These are phyloP conservation scores for Lomentospora prolificans DNA, from an alignment of 2,329 filamentous ascomycete genomes.

Conservation along the genomic window DNA sequence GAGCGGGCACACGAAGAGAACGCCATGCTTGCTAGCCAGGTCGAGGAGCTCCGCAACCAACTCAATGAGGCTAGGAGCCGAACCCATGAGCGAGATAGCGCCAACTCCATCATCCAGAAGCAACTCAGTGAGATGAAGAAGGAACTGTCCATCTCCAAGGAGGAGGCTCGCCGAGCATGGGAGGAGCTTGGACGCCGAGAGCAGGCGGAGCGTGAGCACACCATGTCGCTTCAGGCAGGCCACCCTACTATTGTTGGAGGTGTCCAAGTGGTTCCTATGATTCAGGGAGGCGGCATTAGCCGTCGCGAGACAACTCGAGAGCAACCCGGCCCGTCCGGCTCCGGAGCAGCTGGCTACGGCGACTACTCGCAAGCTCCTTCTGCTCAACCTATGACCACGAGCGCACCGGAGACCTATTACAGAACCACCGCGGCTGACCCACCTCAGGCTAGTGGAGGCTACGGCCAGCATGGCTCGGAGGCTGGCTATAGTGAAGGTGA, in stretches of 20 bases:
- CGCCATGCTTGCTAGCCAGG: constrained; percentile 63
- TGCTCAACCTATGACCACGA: constrained; percentile 21
- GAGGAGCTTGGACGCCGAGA: constrained; percentile 90
- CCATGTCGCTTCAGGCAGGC: constrained; percentile 74
- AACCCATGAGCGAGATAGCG: constrained; percentile 61
- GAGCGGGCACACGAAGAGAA: constrained; percentile 77
- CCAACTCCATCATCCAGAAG: constrained; percentile 56
- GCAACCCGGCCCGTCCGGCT: constrained; percentile 12
- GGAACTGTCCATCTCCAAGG: constrained; percentile 88
- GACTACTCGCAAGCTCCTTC: constrained; percentile 30
- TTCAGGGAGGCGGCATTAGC: constrained; percentile 52
- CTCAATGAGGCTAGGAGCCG: constrained; percentile 56
- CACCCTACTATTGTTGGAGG: constrained; percentile 84
- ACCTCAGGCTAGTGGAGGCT: constrained; percentile 13
- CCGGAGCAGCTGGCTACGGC: constrained; percentile 1
- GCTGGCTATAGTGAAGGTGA: constrained; percentile 54
- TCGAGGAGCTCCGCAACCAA: constrained; percentile 65
- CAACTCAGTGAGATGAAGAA: constrained; percentile 83
- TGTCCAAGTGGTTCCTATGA: constrained; percentile 92
- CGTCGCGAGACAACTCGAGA: constrained; percentile 38
- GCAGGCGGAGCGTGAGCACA: constrained; percentile 84
- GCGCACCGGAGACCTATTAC: constrained; percentile 17
- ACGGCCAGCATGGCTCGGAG: constrained; percentile 35
- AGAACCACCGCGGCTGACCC: constrained; percentile 14
- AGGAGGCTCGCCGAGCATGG: constrained; percentile 92